These are phyloP conservation scores for Cucumis cinereus DNA, from an alignment of 306 rosid species.

Conservation along the genomic window DNA sequence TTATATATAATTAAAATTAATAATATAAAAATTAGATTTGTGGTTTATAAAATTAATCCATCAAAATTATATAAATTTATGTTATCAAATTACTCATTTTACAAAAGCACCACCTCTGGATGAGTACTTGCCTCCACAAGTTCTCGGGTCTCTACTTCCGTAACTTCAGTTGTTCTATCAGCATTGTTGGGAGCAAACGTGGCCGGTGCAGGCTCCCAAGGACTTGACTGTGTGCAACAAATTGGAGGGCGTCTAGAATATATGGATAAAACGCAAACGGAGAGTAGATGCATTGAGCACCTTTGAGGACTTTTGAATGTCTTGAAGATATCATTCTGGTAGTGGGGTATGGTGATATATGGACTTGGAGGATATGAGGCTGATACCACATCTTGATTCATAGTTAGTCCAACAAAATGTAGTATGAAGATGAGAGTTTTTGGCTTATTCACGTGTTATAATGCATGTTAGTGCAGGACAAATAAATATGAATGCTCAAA, in stretches of 20 bases:
- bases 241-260: slow-evolving; percentile 21
- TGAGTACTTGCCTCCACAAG: slow-evolving; percentile 19
- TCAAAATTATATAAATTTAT: no score
- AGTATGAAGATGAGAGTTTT: background rate
- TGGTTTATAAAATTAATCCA: no score
- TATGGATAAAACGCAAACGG: slow-evolving; percentile 14
- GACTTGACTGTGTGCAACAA: slow-evolving; percentile 48
- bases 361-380: slow-evolving; percentile 27
- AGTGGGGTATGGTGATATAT: slow-evolving; percentile 13
- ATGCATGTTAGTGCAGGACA: background rate
- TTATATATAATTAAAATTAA: no score
- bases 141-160: slow-evolving; percentile 20
- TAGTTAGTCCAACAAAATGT: background rate
- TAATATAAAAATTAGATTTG: no score
- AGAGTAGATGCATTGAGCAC: slow-evolving; percentile 14
- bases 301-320: slow-evolving; percentile 26
- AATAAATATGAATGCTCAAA: background rate
- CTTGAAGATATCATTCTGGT: slow-evolving; percentile 16
- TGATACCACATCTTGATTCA: slow-evolving; percentile 34
- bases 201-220: slow-evolving; percentile 60
- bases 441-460: background rate
- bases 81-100: no score
- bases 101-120: slow-evolving; percentile 26
- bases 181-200: slow-evolving; percentile 35
- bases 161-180: slow-evolving; percentile 25